Evolutionary conservation across 176 grass and related monocot species (phyloP).

Genomic region (Phoenix roebelenii): DNA sequence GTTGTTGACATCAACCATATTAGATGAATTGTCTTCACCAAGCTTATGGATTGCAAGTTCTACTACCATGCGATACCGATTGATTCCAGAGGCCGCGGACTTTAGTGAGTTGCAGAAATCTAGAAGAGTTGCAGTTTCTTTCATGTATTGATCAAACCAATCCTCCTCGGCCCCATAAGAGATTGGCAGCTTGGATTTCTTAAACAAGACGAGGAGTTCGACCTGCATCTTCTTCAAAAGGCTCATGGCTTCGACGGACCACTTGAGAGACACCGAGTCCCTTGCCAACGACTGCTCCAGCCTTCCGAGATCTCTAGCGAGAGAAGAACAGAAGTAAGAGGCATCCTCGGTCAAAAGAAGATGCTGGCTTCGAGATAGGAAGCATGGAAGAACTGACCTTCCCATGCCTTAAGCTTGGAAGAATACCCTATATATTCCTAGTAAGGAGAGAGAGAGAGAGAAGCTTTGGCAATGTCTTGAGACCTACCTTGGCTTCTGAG

Average conservation of each 20-base stretch:
- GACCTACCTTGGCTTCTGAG: neutral
- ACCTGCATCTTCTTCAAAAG: slow-evolving; percentile 82
- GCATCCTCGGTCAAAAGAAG: slow-evolving; percentile 27
- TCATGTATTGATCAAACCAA: slow-evolving; percentile 98
- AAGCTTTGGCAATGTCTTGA: no score
- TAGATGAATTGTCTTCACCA: slow-evolving; percentile 4
- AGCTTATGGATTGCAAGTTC: slow-evolving; percentile 34
- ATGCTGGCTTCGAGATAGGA: slow-evolving; percentile 3
- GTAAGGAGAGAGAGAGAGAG: neutral
- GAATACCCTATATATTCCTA: neutral
- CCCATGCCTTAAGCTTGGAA: slow-evolving; percentile 1
- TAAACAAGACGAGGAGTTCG: slow-evolving; percentile 53
- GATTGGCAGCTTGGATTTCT: slow-evolving; percentile 46
- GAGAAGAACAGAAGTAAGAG: slow-evolving; percentile 53
- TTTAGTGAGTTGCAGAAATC: slow-evolving; percentile 90
- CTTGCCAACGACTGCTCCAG: slow-evolving; percentile 42
- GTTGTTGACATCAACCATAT: slow-evolving; percentile 12
- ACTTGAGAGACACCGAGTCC: slow-evolving; percentile 56
- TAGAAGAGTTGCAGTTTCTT: slow-evolving; percentile 74
- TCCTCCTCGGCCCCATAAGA: slow-evolving; percentile 12
- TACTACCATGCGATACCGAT: slow-evolving; percentile 67
- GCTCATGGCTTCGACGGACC: slow-evolving; percentile 68
- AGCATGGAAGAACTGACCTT: slow-evolving; percentile 18
- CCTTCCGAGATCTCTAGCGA: slow-evolving; percentile 44
- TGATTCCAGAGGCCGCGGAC: slow-evolving; percentile 46